Base-by-base conservation (phyloP, 768 basidiomycete genomes). In the Crassisporium funariophilum region DNA sequence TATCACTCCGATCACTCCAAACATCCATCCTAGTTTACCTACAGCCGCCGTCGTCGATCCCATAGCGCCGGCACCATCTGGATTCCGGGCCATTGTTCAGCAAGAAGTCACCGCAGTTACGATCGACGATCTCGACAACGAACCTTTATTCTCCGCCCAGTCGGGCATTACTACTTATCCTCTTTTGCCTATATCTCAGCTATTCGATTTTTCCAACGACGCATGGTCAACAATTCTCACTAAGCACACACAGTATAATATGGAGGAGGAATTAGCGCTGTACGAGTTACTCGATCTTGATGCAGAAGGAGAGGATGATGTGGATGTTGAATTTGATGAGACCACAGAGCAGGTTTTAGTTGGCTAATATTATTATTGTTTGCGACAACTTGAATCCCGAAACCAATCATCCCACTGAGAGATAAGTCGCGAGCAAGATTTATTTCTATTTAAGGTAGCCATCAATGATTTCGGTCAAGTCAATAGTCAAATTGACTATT, bases 231-330 rank as follows among this genome's bases (percentile, higher is more conserved):
- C 23, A 19, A 23, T 41, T 41, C 29, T 43, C 27, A 13, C 27
- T 29, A 13, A 43, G 31, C 10, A 43, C 20, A 19, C 2, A 17
- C 41, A 43, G 40, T 23, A 27, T 23, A 41, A 3, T 15, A 22
- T 43, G 16, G 41, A 43, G 11, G 16, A 43, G 12, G 41, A 25
- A 43, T 43, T 43, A 20, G 41, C 27, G 20, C 29, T 43, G n/a
- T 43, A 43, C 31, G 41, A 43, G 4, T 27, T 25, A 43, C n/a
- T 43, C 31, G 41, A 43, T 33, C 41, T 43, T 21, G 41, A 43
- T 27, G 29, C 41, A 43, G 41, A 20, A 6, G 41, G 41, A 27
- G 29, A 43, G 24, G 41, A 43, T 2, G 41, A 43, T 21, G n/a
- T 43, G 12, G 41, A 43, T 43, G 25, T 43, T 6, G 41, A 33